Conservation (phyloP, 192 early-diverging fungal species). For the Entophlyctis luteolus region DNA sequence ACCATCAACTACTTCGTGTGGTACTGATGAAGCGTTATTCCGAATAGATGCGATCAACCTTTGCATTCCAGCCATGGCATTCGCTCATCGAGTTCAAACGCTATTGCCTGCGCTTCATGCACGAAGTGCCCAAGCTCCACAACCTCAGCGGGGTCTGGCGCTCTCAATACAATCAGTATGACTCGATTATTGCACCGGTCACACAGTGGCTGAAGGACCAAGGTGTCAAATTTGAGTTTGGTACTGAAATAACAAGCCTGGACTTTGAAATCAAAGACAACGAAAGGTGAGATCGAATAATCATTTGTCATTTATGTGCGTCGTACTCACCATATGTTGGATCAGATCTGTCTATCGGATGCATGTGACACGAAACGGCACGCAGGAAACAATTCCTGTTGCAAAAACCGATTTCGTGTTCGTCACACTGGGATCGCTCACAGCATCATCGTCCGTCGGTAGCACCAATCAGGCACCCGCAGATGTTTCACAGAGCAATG, state of each 20-base stretch:
- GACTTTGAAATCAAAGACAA: conserved; percentile 21
- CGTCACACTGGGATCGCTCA: conserved; percentile 27
- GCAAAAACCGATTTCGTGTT: conserved; percentile 27
- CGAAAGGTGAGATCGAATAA: background rate
- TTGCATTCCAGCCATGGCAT: conserved; percentile 41
- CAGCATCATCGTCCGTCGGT: conserved; percentile 27
- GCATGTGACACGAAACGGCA: conserved; percentile 4
- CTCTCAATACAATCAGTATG: conserved; percentile 35
- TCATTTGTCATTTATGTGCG: background rate
- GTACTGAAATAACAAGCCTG: conserved; percentile 13
- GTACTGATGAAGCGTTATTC: background rate
- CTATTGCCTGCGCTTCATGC: conserved; percentile 31
- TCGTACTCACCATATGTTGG: background rate
- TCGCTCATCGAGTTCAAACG: conserved; percentile 35
- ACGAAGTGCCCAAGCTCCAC: conserved; percentile 33
- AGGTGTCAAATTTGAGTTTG: conserved; percentile 23
- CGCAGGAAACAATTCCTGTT: conserved; percentile 6
- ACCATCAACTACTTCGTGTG: background rate
- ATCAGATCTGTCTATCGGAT: conserved; percentile 26
- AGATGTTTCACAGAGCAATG: conserved; percentile 3
- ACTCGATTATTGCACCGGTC: conserved; percentile 28
- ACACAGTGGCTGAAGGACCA: conserved; percentile 16
- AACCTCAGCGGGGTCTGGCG: conserved; percentile 32
- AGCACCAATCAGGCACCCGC: background rate
- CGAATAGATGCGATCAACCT: conserved; percentile 24